These are phyloP conservation scores for Pelargonium nanum DNA, from an alignment of 345 rosid genomes.

Conservation along the genomic window DNA sequence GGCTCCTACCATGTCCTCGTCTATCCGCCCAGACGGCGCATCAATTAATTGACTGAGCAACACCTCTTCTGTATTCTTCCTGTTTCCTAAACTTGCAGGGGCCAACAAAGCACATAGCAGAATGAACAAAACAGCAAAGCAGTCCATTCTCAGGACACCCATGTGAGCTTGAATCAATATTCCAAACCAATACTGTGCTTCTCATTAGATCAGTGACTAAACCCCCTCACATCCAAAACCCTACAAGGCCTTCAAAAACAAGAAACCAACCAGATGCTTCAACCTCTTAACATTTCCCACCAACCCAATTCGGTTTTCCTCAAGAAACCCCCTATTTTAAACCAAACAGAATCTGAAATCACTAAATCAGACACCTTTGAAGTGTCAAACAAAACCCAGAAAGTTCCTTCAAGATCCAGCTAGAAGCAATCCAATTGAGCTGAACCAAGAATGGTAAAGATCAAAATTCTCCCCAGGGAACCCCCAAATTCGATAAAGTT, in stretches of 20 bases:
- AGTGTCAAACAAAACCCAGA: too few relatives aligned
- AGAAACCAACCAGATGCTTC: conserved; percentile 8
- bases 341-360: background rate
- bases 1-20: conserved; percentile 39
- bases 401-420: too few relatives aligned
- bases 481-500: background rate
- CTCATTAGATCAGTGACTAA: conserved; percentile 29
- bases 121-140: conserved; percentile 22
- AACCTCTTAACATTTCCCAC: conserved; percentile 3
- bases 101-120: conserved; percentile 30
- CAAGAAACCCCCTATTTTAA: background rate
- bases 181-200: conserved; percentile 14
- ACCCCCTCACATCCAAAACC: conserved; percentile 10
- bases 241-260: conserved; percentile 1
- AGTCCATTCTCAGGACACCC: conserved; percentile 18
- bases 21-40: conserved; percentile 39
- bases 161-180: conserved; percentile 22
- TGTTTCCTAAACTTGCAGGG: conserved; percentile 24
- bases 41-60: conserved; percentile 29
- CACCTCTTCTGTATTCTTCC: conserved; percentile 29
- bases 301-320: conserved; percentile 2
- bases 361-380: too few relatives aligned
- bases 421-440: background rate
- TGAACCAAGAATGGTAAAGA: background rate
- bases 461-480: too few relatives aligned